These are phyloP conservation scores for Suillus tomentosus DNA, from an alignment of 768 basidiomycete genomes.

Conservation along the genomic window DNA sequence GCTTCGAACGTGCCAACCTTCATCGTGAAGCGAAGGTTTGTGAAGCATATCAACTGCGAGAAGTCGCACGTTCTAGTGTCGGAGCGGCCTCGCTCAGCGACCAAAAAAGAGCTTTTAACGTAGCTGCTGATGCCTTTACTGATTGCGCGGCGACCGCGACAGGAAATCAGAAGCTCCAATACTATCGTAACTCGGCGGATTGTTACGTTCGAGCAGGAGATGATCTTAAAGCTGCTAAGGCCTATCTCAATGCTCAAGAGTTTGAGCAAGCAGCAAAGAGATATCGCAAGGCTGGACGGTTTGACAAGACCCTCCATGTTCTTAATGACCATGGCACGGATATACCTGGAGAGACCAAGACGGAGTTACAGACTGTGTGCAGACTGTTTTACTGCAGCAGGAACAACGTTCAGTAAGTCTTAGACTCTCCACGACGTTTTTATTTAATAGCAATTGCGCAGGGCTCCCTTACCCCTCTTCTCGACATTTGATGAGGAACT, in stretches of 20 bases:
- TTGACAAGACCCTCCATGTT: constrained; percentile 55
- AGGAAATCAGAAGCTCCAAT: constrained; percentile 34
- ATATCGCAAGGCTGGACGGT: constrained; percentile 50
- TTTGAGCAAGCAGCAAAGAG: constrained; percentile 46
- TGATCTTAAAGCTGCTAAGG: constrained; percentile 44
- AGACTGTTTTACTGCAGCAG: constrained; percentile 47
- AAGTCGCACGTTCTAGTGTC: constrained; percentile 43
- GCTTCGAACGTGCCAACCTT: constrained; percentile 50
- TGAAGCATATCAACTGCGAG: constrained; percentile 54
- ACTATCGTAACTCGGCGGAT: constrained; percentile 45
- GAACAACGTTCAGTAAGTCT: constrained; percentile 30
- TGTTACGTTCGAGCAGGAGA: constrained; percentile 47
- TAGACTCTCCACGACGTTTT: not conserved
- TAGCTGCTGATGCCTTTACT: constrained; percentile 53
- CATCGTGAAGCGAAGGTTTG: constrained; percentile 47
- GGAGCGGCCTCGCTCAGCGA: constrained; percentile 26
- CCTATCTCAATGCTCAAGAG: constrained; percentile 43
- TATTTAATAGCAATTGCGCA: constrained; percentile 25
- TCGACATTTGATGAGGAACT: constrained; percentile 51
- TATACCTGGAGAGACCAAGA: constrained; percentile 34
- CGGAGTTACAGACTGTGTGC: constrained; percentile 45
- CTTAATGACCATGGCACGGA: constrained; percentile 36
- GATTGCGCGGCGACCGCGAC: constrained; percentile 38
- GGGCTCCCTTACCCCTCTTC: constrained; percentile 53
- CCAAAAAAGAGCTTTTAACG: constrained; percentile 40